Conservation (phyloP, 116 monocot species). For the Posidonia oceanica region DNA sequence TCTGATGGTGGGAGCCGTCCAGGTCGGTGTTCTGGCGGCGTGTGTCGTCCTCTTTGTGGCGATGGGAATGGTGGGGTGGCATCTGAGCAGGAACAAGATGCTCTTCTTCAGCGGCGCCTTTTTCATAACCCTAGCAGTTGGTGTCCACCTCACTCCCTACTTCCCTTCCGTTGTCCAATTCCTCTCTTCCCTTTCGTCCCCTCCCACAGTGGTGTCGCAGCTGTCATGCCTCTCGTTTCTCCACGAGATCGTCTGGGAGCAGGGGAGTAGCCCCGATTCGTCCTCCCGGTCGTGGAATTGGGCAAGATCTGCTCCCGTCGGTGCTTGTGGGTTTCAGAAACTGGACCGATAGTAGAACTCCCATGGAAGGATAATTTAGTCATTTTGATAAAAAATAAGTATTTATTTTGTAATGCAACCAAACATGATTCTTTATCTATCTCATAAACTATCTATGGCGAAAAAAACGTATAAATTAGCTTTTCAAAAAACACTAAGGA, state of each 20-base stretch:
- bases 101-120: conserved; percentile 80
- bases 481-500: too few species aligned
- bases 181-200: conserved; percentile 17
- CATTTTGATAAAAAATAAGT: too few species aligned
- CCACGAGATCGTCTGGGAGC: conserved; percentile 16
- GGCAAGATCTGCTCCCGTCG: conserved; percentile 14
- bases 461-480: too few species aligned
- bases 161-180: conserved; percentile 40
- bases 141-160: conserved; percentile 55
- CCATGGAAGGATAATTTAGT: too few species aligned
- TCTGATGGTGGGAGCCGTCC: conserved; percentile 18
- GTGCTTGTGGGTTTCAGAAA: conserved; percentile 40
- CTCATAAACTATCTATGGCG: too few species aligned
- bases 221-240: conserved; percentile 31
- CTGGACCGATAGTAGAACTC: conserved; percentile 18
- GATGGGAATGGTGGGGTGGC: conserved; percentile 70
- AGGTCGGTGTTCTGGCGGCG: conserved; percentile 47
- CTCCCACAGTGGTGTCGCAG: background rate
- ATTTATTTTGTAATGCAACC: too few species aligned
- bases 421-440: too few species aligned
- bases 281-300: conserved; percentile 19
- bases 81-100: conserved; percentile 77
- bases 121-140: conserved; percentile 70
- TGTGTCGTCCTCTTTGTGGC: conserved; percentile 73
- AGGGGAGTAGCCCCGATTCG: background rate